Base-by-base conservation (phyloP, 2,329 filamentous ascomycete species). In the Fusarium burgessii region DNA sequence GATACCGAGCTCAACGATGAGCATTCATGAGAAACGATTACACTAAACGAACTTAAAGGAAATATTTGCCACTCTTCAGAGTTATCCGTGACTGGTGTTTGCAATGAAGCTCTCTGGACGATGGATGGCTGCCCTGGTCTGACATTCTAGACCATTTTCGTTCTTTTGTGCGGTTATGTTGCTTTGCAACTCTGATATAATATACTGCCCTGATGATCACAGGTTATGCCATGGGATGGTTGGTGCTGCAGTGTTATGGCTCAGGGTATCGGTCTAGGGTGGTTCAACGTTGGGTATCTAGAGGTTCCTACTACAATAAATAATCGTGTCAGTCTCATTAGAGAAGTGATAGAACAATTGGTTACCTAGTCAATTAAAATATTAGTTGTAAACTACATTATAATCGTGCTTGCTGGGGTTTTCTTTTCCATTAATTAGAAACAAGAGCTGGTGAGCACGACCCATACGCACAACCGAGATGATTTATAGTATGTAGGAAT, bases 1-100 rank as follows among this genome's bases (percentile, higher is more conserved):
- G 54, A 75, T 74, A 66, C 66, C 68, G 67, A 52, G 57, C 63
- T 50, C 45, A 25, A 29, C 15, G 45, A 33, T 43, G 46, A 61
- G 50, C 49, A 61, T 52, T 68, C 50, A 76, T 68, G 70, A 74
- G 68, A 38, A 58, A 76, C 36, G 71, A 71, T 58, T 47, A 15
- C 23, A 55, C 25, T 1, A 59, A 55, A 58, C 45, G 27, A 47
- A 49, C n/a, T 32, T 17, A 27, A 20, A 27, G 14, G 20, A 17
- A 35, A 18, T 35, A 18, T 32, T 10, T 45, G 13, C 9, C 33
- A 17, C 13, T 33, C 14, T 23, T 18, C 18, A 18, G n/a, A 18
- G 25, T 17, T 12, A 2, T 12, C 20, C 33, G 43, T 42, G 10
- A 9, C 25, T 29, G 29, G 5, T 42, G 9, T 11, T 9, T 43